Evolutionary conservation across 2,329 filamentous ascomycete species (phyloP), one percentile per base, ranked within the genome.

Genomic region (Myriangium duriaei): DNA sequence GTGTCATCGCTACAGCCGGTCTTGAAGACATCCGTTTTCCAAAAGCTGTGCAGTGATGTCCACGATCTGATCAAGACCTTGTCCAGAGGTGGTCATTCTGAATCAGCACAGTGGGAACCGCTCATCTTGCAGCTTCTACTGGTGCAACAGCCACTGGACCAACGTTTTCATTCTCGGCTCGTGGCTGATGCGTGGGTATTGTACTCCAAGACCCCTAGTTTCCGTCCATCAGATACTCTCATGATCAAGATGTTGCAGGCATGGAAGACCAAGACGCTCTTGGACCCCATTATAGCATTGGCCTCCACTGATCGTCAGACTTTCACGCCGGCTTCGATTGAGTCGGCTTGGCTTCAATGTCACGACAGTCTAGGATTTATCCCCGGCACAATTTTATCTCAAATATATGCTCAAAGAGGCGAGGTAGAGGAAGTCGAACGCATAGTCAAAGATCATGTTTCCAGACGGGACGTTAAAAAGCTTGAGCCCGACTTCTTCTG

Each of bases 341-440:
- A 26, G n/a, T 7, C 21, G 7, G 21, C 21, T 7, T 26, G 21
- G 21, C 21, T 26, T 26, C 21, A 26, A n/a, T 26, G 21, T 26
- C n/a, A 26, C 21, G 21, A 26, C 21, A n/a, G 7, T n/a, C 21
- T 26, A 7, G 21, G 21, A 7, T 26, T 7, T 26, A 7, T 26
- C n/a, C 21, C 21, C n/a, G 7, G 21, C 7, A 7, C 21, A 26
- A 26, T 26, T 7, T n/a, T 26, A 7, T 7, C 21, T 7, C 7
- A 26, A n/a, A 26, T 26, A 26, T 26, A 26, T 26, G 58, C 62
- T 3, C 44, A 51, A 4, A 39, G 46, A 11, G 63, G 63, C 11
- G 37, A 56, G 10, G 47, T 49, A 2, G 48, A 52, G 13, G 44
- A 40, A 12, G 58, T 63, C 10, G 41, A 57, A 15, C 19, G 12